Evolutionary conservation across 2,329 filamentous ascomycete species (phyloP).

Genomic region (Trichophyton schoenleinii): DNA sequence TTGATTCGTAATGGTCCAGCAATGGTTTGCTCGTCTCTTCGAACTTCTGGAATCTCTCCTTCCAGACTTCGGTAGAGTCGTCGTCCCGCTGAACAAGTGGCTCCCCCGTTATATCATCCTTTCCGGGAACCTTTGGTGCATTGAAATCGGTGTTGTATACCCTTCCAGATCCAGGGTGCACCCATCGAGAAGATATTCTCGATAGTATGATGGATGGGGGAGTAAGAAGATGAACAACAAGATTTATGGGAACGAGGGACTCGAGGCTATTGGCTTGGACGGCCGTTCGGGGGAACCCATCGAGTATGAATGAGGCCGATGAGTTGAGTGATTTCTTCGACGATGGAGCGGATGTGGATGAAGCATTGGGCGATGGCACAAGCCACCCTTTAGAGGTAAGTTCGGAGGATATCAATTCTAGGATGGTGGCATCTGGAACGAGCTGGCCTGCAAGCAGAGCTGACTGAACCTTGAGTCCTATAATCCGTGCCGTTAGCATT

Average conservation of each 20-base stretch:
- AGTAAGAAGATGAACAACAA: constrained; percentile 76
- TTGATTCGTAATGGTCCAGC: constrained; percentile 75
- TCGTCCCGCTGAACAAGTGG: constrained; percentile 68
- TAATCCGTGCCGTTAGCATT: constrained; percentile 10
- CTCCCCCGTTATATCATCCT: constrained; percentile 86
- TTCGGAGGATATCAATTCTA: constrained; percentile 84
- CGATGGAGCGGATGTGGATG: constrained; percentile 31
- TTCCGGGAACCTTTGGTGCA: constrained; percentile 63
- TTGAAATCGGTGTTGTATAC: constrained; percentile 96
- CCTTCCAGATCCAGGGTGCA: constrained; percentile 79
- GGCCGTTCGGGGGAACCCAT: constrained; percentile 87
- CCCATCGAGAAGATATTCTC: constrained; percentile 83
- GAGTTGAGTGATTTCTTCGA: constrained; percentile 46
- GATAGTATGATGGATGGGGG: constrained; percentile 77
- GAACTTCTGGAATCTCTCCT: constrained; percentile 66
- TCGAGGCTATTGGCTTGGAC: constrained; percentile 67
- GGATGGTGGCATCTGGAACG: constrained; percentile 84
- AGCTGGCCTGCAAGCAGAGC: constrained; percentile 79
- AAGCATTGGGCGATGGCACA: constrained; percentile 33
- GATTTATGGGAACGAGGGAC: constrained; percentile 78
- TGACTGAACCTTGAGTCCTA: constrained; percentile 80
- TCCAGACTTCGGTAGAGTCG: constrained; percentile 78
- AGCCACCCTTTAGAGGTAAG: constrained; percentile 79
- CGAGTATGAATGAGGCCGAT: constrained; percentile 79
- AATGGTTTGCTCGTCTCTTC: constrained; percentile 74